Conservation (phyloP, 192 early-diverging fungal species). For the Obelidium mucronatum region DNA sequence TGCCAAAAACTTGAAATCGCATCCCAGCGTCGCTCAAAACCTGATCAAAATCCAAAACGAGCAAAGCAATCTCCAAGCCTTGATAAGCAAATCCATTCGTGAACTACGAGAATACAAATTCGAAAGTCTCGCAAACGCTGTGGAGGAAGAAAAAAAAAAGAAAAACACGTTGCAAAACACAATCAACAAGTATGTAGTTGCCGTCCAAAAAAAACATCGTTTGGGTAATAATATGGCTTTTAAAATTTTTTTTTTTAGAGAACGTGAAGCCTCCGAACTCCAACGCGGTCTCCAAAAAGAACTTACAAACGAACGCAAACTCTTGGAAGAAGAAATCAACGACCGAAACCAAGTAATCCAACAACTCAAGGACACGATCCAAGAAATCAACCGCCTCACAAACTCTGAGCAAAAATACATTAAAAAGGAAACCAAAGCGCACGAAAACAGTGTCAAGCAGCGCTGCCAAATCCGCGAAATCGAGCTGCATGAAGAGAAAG, state of each 20-base stretch:
- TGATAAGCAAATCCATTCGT: slow-evolving; percentile 51
- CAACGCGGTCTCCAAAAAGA: slow-evolving; percentile 61
- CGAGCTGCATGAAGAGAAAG: slow-evolving; percentile 44
- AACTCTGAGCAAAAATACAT: slow-evolving; percentile 68
- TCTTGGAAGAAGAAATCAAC: slow-evolving; percentile 62
- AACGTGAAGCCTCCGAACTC: slow-evolving; percentile 59
- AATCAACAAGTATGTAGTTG: slow-evolving; percentile 54
- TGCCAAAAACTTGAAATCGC: slow-evolving; percentile 41
- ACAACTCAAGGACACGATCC: slow-evolving; percentile 71
- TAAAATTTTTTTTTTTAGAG: slow-evolving; percentile 38
- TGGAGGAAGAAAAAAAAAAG: slow-evolving; percentile 65
- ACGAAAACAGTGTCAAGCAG: slow-evolving; percentile 59
- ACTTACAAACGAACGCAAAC: slow-evolving; percentile 55
- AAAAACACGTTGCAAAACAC: slow-evolving; percentile 65
- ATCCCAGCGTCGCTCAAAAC: slow-evolving; percentile 57
- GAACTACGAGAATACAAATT: slow-evolving; percentile 61
- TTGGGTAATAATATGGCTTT: neutral
- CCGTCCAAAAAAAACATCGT: neutral
- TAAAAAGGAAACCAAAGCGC: slow-evolving; percentile 71
- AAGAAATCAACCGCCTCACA: slow-evolving; percentile 68
- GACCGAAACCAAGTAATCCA: slow-evolving; percentile 69
- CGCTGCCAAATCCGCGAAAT: slow-evolving; percentile 52
- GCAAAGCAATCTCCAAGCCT: slow-evolving; percentile 52
- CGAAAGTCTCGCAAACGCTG: slow-evolving; percentile 54
- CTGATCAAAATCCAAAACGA: slow-evolving; percentile 62